Evolutionary conservation across 495 filamentous ascomycete genomes (phyloP).

Genomic region (Talaromyces proteolyticus): DNA sequence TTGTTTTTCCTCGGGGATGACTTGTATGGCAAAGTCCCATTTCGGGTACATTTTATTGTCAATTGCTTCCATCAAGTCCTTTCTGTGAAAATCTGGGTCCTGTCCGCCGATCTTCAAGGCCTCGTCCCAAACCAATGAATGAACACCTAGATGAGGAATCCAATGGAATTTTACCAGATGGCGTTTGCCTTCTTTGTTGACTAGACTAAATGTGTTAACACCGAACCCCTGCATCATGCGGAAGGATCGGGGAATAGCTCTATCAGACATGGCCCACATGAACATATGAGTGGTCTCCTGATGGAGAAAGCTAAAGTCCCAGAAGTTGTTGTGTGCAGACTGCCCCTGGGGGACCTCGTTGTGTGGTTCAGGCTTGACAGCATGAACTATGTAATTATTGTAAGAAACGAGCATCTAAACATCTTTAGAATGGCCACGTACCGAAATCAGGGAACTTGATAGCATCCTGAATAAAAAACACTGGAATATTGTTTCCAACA

Average conservation of each 20-base stretch:
- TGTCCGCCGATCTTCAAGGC: slow-evolving; percentile 75
- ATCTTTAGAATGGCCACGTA: too few species aligned
- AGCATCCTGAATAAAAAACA: slow-evolving; percentile 63
- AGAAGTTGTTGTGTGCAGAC: slow-evolving; percentile 58
- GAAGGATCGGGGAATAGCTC: slow-evolving; percentile 71
- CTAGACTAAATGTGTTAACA: slow-evolving; percentile 75
- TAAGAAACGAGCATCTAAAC: background rate
- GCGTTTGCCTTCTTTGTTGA: slow-evolving; percentile 65
- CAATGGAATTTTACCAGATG: slow-evolving; percentile 81
- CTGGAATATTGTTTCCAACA: slow-evolving; percentile 66
- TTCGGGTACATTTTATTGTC: slow-evolving; percentile 63
- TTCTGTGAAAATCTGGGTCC: slow-evolving; percentile 84
- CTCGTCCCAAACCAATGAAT: slow-evolving; percentile 86
- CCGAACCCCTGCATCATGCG: slow-evolving; percentile 93
- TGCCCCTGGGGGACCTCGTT: slow-evolving; percentile 64
- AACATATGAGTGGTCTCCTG: slow-evolving; percentile 81
- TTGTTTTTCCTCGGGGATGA: slow-evolving; percentile 62
- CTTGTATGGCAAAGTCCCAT: slow-evolving; percentile 82
- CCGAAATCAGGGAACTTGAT: slow-evolving; percentile 62
- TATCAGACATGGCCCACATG: slow-evolving; percentile 76
- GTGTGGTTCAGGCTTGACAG: slow-evolving; percentile 76
- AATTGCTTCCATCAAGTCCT: slow-evolving; percentile 79
- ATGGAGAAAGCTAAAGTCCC: slow-evolving; percentile 50
- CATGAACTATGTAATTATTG: slow-evolving; percentile 37
- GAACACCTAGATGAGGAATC: slow-evolving; percentile 71